These are phyloP conservation scores for Sutorius eximius DNA, from an alignment of 1,284 basidiomycete genomes.

Conservation along the genomic window DNA sequence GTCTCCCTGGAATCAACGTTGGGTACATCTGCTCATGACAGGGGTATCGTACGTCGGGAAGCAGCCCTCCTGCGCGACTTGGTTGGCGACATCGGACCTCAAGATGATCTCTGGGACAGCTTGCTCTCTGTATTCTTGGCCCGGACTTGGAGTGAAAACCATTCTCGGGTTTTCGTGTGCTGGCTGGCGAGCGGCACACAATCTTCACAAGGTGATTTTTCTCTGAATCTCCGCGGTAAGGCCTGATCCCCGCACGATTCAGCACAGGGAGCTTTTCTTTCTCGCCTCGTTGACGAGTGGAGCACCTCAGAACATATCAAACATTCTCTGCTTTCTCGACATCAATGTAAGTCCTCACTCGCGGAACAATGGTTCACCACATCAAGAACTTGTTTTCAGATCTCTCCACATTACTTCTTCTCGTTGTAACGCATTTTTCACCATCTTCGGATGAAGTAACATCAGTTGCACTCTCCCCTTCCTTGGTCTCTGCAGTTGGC, in stretches of 20 bases:
- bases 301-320: slow-evolving; percentile 65
- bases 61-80: slow-evolving; percentile 47
- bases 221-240: background rate
- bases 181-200: slow-evolving; percentile 52
- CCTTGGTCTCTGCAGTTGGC: slow-evolving; percentile 75
- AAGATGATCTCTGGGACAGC: slow-evolving; percentile 53
- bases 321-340: slow-evolving; percentile 67
- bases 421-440: slow-evolving; percentile 61
- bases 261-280: slow-evolving; percentile 53
- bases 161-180: slow-evolving; percentile 63
- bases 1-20: slow-evolving; percentile 26
- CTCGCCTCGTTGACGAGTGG: slow-evolving; percentile 59
- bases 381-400: slow-evolving; percentile 41
- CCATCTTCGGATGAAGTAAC: slow-evolving; percentile 42
- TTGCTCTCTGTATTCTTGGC: slow-evolving; percentile 50
- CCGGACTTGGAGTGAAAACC: slow-evolving; percentile 56
- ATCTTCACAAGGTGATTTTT: slow-evolving; percentile 40
- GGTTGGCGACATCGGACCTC: slow-evolving; percentile 47
- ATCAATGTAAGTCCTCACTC: slow-evolving; percentile 54
- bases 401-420: slow-evolving; percentile 68
- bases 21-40: slow-evolving; percentile 31
- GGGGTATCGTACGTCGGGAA: slow-evolving; percentile 51
- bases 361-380: background rate
- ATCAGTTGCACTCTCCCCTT: slow-evolving; percentile 51
- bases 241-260: slow-evolving; percentile 10